Base-by-base conservation (phyloP, 805 yeast species). In the Candida sakaeoensis region DNA sequence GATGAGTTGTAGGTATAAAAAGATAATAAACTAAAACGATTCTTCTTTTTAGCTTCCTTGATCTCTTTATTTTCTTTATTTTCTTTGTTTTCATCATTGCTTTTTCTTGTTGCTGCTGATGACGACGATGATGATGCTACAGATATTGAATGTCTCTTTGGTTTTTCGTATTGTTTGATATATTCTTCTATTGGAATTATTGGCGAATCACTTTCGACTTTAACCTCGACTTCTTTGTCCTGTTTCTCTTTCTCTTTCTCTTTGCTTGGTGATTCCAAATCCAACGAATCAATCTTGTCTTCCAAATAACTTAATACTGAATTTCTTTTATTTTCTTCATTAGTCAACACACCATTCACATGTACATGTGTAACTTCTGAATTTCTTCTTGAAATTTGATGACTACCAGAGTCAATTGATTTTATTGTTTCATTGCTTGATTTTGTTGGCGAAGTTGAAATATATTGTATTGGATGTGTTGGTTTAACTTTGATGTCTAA, bases 321-420 rank as follows among this genome's bases (percentile, higher is more conserved):
- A 21, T 70, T 51, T 50, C 65, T 64, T 41, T 55, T 55, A 9
- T 51, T 49, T 16, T 43, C 51, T 24, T 60, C 63, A 28, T 56
- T 58, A n/a, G 47, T 44, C 33, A 68, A 59, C 25, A 66, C 72
- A 39, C 74, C 74, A 47, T 63, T 68, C 37, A 67, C 74, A 52
- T 68, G 61, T 3, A 68, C 57, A 19, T 65, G 70, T 7, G 74
- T 68, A 13, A 69, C 72, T 10, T 62, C 67, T 1, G 72, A 65
- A 43, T 64, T 57, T 36, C 65, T 52, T 51, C 69, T 56, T 14
- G 65, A 55, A 13, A 29, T 31, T 23, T 25, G 39, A 23, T 24
- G 35, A 19, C 28, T 25, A 8, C 31, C 33, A 24, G 43, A 22
- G 39, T 61, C 4, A 57, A 51, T 39, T 8, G 36, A 33, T 15